A percentile compares a stretch with the other conserved stretches of the same genome.
phyloP scores from a whole-genome alignment of 441 rosid species.

The Pelargonium myrrhifolium region DNA sequence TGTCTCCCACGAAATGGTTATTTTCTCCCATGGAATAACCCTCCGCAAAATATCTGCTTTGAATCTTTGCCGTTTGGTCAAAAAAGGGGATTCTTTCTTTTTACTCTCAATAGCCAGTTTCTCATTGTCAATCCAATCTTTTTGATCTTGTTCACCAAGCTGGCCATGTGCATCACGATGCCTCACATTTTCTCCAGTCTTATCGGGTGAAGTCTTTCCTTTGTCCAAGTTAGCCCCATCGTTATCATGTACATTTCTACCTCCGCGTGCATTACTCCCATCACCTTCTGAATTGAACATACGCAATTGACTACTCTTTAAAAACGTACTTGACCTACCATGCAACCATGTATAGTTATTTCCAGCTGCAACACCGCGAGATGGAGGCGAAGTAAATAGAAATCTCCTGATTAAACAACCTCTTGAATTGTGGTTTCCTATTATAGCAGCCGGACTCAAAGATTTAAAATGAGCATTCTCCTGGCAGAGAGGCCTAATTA shows the following conservation, averaged over 20 bases:
- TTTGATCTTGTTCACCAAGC: conserved; percentile 80
- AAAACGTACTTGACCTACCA: conserved; percentile 22
- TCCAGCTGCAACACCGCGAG: conserved; percentile 22
- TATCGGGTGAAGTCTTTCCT: conserved; percentile 36
- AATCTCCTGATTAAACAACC: conserved; percentile 33
- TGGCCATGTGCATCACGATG: conserved; percentile 51
- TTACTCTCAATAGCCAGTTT: conserved; percentile 63
- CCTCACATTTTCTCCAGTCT: conserved; percentile 25
- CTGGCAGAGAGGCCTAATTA: conserved; percentile 29
- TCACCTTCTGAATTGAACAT: conserved; percentile 70
- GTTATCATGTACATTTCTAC: conserved; percentile 40
- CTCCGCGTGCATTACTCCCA: conserved; percentile 74
- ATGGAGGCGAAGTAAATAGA: conserved; percentile 27
- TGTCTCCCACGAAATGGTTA: conserved; percentile 75
- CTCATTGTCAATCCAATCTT: conserved; percentile 83
- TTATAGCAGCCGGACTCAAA: conserved; percentile 19
- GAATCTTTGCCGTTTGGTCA: conserved; percentile 64
- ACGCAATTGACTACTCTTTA: conserved; percentile 38
- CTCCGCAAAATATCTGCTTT: conserved; percentile 71
- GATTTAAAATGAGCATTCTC: conserved; percentile 24
- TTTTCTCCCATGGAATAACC: conserved; percentile 84
- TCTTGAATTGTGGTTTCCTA: conserved; percentile 20
- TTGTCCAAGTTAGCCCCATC: conserved; percentile 37
- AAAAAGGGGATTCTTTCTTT: conserved; percentile 69
- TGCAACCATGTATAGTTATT: conserved; percentile 20